Conservation (phyloP, 148 eudicot genomes). For the Limonium bicolor region DNA sequence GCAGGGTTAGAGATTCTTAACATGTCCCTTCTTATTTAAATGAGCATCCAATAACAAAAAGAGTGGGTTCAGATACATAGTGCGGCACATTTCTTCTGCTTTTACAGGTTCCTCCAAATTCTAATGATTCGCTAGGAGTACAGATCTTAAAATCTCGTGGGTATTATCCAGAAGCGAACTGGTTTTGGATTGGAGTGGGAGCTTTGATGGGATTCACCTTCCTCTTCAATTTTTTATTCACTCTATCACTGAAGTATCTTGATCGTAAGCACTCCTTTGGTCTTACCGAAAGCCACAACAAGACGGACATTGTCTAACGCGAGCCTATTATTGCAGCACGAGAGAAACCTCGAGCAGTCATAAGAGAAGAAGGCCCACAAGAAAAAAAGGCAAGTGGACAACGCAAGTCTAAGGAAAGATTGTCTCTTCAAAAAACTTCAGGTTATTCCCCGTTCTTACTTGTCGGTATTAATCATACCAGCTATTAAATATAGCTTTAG, state of each 20-base stretch:
- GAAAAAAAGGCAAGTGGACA: not conserved
- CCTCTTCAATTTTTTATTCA: constrained; percentile 23
- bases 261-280: constrained; percentile 1
- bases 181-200: constrained; percentile 39
- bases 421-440: not conserved
- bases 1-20: constrained; percentile 11
- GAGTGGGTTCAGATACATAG: not conserved
- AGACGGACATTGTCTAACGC: not conserved
- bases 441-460: no score
- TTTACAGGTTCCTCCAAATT: constrained; percentile 5
- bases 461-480: no score
- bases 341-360: constrained; percentile 17
- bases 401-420: not conserved
- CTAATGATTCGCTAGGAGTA: constrained; percentile 22
- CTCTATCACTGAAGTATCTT: constrained; percentile 19
- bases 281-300: not conserved
- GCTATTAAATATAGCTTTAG: not conserved
- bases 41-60: no score
- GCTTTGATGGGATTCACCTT: constrained; percentile 23
- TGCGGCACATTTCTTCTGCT: not conserved
- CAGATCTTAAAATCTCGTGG: constrained; percentile 16
- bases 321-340: constrained; percentile 9
- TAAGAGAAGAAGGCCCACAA: constrained; percentile 5
- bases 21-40: not conserved
- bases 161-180: constrained; percentile 14